These are phyloP conservation scores for Funneliformis geosporum DNA, from an alignment of 192 early-diverging fungal genomes.

Conservation along the genomic window DNA sequence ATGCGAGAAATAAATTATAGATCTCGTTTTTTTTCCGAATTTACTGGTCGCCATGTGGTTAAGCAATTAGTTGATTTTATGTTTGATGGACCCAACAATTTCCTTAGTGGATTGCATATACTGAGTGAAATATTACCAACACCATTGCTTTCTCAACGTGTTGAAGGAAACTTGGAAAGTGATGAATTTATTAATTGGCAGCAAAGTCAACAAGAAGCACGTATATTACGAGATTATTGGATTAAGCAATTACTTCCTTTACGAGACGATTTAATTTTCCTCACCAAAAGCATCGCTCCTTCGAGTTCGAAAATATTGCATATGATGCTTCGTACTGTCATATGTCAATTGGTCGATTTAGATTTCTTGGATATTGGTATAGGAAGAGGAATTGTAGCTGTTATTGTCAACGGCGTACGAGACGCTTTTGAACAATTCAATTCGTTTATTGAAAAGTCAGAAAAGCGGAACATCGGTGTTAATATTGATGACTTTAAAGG, in stretches of 20 bases:
- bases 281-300: slow-evolving; percentile 20
- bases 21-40: slow-evolving; percentile 27
- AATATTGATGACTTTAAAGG: not conserved
- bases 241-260: slow-evolving; percentile 33
- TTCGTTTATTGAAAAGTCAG: not conserved
- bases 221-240: slow-evolving; percentile 23
- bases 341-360: slow-evolving; percentile 27
- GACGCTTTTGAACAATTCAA: not conserved
- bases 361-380: slow-evolving; percentile 22
- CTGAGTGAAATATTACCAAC: slow-evolving; percentile 30
- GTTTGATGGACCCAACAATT: slow-evolving; percentile 31
- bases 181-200: not conserved
- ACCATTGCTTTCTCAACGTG: not conserved
- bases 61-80: slow-evolving; percentile 30
- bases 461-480: not conserved
- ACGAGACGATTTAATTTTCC: slow-evolving; percentile 23
- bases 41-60: slow-evolving; percentile 27
- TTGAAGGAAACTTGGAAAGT: not conserved
- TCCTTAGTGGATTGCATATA: slow-evolving; percentile 32
- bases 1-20: not conserved
- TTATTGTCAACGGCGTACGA: slow-evolving; percentile 21
- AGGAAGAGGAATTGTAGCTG: slow-evolving; percentile 1
- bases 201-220: not conserved
- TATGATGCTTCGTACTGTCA: slow-evolving; percentile 22
- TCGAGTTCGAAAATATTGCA: slow-evolving; percentile 31